Percentiles rank a stretch among this genome's conserved stretches.
These are phyloP conservation scores for Dactylellina sp. DNA, from an alignment of 2,329 filamentous ascomycete genomes.

Conservation along the genomic window DNA sequence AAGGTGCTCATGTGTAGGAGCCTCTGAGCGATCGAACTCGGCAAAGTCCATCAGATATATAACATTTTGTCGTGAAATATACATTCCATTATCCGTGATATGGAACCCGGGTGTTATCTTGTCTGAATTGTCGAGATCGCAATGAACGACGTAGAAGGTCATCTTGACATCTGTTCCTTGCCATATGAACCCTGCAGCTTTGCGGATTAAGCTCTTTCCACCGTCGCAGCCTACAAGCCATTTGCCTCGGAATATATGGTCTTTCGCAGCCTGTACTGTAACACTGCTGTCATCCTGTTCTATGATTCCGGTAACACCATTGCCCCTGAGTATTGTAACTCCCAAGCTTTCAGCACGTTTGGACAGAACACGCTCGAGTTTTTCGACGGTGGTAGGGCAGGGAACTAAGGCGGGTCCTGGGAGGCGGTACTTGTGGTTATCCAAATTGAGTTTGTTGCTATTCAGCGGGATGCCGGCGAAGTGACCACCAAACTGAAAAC, in stretches of 20 bases:
- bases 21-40: conserved; percentile 52
- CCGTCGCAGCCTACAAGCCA: conserved; percentile 70
- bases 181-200: conserved; percentile 63
- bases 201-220: conserved; percentile 67
- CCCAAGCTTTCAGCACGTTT: conserved; percentile 58
- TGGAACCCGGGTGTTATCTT: conserved; percentile 61
- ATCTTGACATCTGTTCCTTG: conserved; percentile 65
- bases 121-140: conserved; percentile 61
- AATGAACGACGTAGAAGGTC: conserved; percentile 65
- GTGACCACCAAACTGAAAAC: conserved; percentile 61
- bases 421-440: conserved; percentile 61
- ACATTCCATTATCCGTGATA: conserved; percentile 62
- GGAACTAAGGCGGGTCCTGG: conserved; percentile 60
- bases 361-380: conserved; percentile 59
- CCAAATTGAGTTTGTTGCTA: conserved; percentile 60
- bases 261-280: conserved; percentile 58
- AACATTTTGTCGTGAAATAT: conserved; percentile 59
- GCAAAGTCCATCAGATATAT: conserved; percentile 59
- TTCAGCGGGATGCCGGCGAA: conserved; percentile 64
- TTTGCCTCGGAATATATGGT: conserved; percentile 60
- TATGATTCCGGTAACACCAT: conserved; percentile 55
- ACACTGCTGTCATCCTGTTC: conserved; percentile 59
- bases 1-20: conserved; percentile 59
- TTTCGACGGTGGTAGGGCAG: conserved; percentile 58
- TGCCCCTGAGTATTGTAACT: conserved; percentile 59